Evolutionary conservation across 106 monocot species (phyloP), one percentile per base, ranked within the genome.

Genomic region (Hemerocallis citrina): DNA sequence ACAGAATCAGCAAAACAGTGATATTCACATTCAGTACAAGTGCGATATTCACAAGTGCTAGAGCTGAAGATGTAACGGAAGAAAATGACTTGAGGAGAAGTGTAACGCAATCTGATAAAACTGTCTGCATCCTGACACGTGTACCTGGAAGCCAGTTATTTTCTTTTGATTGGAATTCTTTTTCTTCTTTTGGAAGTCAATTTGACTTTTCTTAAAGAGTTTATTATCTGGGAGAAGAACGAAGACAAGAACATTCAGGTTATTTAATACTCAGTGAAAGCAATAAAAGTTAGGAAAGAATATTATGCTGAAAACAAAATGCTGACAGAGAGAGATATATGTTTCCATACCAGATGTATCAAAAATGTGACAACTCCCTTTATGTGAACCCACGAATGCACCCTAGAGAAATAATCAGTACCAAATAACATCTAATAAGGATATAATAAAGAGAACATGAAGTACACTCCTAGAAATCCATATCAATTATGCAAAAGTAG

Each of bases 101-200:
- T 46, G 50, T 30, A 4, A 33, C 12, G 14, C 33, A 10, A 74
- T 34, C 29, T 28, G 6, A 59, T 6, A 27, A 13, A 23, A 66
- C 10, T 15, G n/a, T 34, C 12, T 62, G 14, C 5, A 31, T 45
- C 10, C 22, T 5, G 27, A 32, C 22, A 35, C 8, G 22, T 29
- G 1, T 81, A 94, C 93, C 93, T 94, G 85, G 56, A 94, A 94
- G 62, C 89, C 93, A 55, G 93, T 94, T 44, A 94, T 89, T 70
- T 89, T 94, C 63, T 75, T 89, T 46, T 69, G 79, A 60, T 49
- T 68, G n/a, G 93, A 89, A 62, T 75, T 89, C 74, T 80, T 94
- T 66, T 81, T 89, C 82, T 80, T 89, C 67, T 75, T 79, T 67
- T 80, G 76, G 24, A 94, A 61, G 61, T 85, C 65, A 45, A 94